These are phyloP conservation scores for Pyrenula aspistea DNA, from an alignment of 495 filamentous ascomycete genomes.

Conservation along the genomic window DNA sequence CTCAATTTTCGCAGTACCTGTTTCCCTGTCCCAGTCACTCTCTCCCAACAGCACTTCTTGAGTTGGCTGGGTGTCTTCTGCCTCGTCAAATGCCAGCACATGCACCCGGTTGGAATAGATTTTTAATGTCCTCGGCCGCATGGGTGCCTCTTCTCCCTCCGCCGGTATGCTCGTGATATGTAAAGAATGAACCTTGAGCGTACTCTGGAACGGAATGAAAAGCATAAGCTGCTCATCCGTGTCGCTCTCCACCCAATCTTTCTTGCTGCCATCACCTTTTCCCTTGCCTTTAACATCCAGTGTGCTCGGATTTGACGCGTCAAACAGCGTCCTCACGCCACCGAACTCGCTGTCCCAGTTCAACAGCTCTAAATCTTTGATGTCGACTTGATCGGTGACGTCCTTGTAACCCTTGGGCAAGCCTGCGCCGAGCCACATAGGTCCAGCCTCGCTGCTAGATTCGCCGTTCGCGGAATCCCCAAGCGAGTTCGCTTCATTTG, in stretches of 20 bases:
- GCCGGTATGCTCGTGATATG: conserved; percentile 75
- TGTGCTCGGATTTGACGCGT: conserved; percentile 50
- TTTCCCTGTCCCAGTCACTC: conserved; percentile 73
- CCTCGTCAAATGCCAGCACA: conserved; percentile 91
- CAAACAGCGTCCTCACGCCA: conserved; percentile 59
- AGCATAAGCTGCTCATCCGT: conserved; percentile 98
- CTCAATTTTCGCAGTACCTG: conserved; percentile 71
- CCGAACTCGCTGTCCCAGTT: conserved; percentile 69
- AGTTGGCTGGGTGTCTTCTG: conserved; percentile 67
- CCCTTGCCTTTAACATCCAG: conserved; percentile 24
- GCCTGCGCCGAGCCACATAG: conserved; percentile 56
- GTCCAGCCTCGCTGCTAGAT: conserved; percentile 26
- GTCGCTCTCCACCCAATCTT: conserved; percentile 95
- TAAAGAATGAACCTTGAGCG: conserved; percentile 80
- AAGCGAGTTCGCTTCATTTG: conserved; percentile 48
- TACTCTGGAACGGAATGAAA: conserved; percentile 80
- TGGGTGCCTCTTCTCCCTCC: conserved; percentile 62
- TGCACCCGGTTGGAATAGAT: conserved; percentile 79
- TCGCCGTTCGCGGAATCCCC: conserved; percentile 27
- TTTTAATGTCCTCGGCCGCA: conserved; percentile 75
- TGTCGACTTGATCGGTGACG: conserved; percentile 69
- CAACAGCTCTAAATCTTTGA: conserved; percentile 70
- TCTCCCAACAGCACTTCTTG: conserved; percentile 62
- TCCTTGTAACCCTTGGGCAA: conserved; percentile 73
- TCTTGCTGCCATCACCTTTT: conserved; percentile 41